These are phyloP conservation scores for Aristolochia contorta DNA, from an alignment of 164 flowering plant genomes.

Conservation along the genomic window DNA sequence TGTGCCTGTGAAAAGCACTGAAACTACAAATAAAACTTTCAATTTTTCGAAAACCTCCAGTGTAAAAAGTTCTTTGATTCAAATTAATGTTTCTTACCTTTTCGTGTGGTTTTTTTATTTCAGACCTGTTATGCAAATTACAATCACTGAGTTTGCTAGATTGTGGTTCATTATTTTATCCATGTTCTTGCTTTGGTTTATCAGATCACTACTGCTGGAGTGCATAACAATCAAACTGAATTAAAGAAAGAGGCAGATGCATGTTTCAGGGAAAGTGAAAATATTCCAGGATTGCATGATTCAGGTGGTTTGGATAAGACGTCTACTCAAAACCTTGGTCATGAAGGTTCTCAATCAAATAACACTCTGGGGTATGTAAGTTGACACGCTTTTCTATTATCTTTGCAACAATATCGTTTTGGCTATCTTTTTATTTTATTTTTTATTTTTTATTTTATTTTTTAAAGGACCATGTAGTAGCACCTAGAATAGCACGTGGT, in stretches of 20 bases:
- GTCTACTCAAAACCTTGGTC: background rate
- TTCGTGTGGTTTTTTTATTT: too few species aligned
- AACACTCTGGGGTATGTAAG: slow-evolving; percentile 8
- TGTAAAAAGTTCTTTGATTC: background rate
- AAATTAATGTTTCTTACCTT: background rate
- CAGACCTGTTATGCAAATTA: too few species aligned
- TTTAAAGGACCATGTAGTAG: background rate
- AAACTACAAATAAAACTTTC: background rate
- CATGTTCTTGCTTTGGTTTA: slow-evolving; percentile 5
- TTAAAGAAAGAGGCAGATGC: slow-evolving; percentile 6
- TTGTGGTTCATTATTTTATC: slow-evolving; percentile 3
- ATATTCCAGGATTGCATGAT: slow-evolving; percentile 1
- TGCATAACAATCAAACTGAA: slow-evolving; percentile 4
- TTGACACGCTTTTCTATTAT: background rate
- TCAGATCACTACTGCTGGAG: slow-evolving; percentile 7
- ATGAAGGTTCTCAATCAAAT: slow-evolving; percentile 7
- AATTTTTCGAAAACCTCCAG: background rate
- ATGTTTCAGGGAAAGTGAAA: slow-evolving; percentile 5
- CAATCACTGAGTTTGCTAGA: background rate
- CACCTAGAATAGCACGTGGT: background rate
- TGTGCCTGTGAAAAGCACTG: background rate
- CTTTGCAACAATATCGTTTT: background rate
- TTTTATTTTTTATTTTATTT: too few species aligned
- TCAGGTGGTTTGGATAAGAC: slow-evolving; percentile 1
- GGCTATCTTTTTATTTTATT: background rate